Base-by-base conservation (phyloP, 2,329 filamentous ascomycete species). In the Xylariaceae sp. region DNA sequence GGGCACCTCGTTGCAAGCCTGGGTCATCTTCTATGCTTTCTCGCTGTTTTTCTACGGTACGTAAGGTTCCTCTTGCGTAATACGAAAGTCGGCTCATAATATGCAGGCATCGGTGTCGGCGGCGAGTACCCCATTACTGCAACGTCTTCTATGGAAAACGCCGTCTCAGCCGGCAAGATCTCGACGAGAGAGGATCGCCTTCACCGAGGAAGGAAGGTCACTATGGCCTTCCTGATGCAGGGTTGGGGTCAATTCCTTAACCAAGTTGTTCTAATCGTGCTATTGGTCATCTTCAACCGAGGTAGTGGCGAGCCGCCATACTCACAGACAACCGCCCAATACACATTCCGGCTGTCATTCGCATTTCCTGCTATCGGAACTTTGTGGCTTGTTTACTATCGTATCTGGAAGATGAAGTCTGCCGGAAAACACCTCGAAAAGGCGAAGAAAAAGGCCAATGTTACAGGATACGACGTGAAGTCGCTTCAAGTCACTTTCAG, bases 71-170 rank as follows among this genome's bases (percentile, higher is more conserved):
- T 77, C 81, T 46, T 68, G 67, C 9, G 39, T 56, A 52, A 60
- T 39, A 47, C 59, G 17, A 44, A 42, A 39, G 44, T 39, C 41
- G n/a, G 39, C 49, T 46, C 7, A 43, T 12, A 30, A 27, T 45
- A 35, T 47, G 7, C 31, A 71, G 71, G 74, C 48, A 72, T 82
- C 44, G 82, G 81, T 56, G 82, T 85, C 48, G 89, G 90, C 61
- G 90, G 90, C 59, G 91, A 96, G 72, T 96, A 97, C 66, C 92
- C 92, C 55, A 96, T 96, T 80, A 97, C 92, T 32, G 92, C 92
- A 15, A 96, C 92, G 11, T 90, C 89, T 9, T 91, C 90, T 52
- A 95, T 97, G 83, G 90, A 96, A 69, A 90, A 91, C 63, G 87
- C 89, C 14, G 86, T 91, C 41, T 83, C 88, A n/a, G 74, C 89